Evolutionary conservation across 1,139 yeast genomes (phyloP).

Genomic region (Yamadazyma atlantica): DNA sequence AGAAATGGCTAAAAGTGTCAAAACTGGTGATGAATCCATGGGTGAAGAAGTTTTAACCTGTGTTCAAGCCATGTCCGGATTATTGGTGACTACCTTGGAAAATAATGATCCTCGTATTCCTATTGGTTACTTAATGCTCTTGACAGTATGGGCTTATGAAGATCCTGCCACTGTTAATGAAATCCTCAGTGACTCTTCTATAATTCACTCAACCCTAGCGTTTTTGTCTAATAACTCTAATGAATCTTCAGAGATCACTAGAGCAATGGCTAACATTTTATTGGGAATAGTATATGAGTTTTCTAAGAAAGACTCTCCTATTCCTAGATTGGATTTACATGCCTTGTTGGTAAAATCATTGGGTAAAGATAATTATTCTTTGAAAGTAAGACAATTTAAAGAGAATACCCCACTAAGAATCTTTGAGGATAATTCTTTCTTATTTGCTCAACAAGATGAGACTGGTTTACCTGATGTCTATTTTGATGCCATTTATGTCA

Average conservation of each 20-base stretch:
- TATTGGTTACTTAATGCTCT: conserved; percentile 73
- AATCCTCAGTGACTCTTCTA: conserved; percentile 67
- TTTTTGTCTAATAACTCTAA: conserved; percentile 62
- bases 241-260: conserved; percentile 59
- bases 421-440: conserved; percentile 45
- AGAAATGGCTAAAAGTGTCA: conserved; percentile 51
- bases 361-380: conserved; percentile 78
- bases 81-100: conserved; percentile 65
- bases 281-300: conserved; percentile 84
- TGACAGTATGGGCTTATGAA: conserved; percentile 78
- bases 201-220: conserved; percentile 65
- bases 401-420: conserved; percentile 56
- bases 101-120: conserved; percentile 74
- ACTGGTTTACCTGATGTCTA: conserved; percentile 87
- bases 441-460: conserved; percentile 49
- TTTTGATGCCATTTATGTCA: conserved; percentile 65
- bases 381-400: conserved; percentile 71
- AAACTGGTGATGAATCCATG: conserved; percentile 63
- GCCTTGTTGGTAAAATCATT: conserved; percentile 63
- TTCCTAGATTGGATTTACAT: conserved; percentile 64
- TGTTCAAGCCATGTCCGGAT: conserved; percentile 78
- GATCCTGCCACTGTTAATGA: conserved; percentile 75
- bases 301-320: conserved; percentile 68
- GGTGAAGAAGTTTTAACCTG: conserved; percentile 77
- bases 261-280: conserved; percentile 72